These are phyloP conservation scores for Coemansia sp. DNA, from an alignment of 192 early-diverging fungal genomes.

Conservation along the genomic window DNA sequence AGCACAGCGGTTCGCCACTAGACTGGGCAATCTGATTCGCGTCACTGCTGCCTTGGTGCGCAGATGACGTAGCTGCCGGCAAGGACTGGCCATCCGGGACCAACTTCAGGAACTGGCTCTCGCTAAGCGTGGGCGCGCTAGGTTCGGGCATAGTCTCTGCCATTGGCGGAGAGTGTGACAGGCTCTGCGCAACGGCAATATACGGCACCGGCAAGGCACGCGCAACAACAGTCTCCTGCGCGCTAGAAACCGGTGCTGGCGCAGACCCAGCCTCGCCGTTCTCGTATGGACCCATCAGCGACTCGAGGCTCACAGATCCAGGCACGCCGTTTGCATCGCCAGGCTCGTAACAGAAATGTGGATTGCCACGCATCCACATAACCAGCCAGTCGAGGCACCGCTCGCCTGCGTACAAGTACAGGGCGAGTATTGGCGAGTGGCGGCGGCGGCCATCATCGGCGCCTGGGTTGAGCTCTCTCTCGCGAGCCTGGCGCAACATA, in stretches of 20 bases:
- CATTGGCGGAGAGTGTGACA: neutral
- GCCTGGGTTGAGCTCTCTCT: neutral
- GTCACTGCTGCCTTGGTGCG: neutral
- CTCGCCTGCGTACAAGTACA: slow-evolving; percentile 25
- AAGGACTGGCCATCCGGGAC: neutral
- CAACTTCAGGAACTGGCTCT: slow-evolving; percentile 18
- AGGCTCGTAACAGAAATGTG: slow-evolving; percentile 24
- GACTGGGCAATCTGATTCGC: neutral
- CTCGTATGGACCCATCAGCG: slow-evolving; percentile 3
- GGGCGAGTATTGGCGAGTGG: slow-evolving; percentile 15
- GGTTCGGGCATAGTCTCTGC: slow-evolving; percentile 12
- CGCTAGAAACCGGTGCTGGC: too few relatives aligned
- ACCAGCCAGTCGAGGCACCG: slow-evolving; percentile 16
- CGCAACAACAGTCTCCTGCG: neutral
- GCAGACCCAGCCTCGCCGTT: neutral
- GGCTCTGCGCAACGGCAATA: slow-evolving; percentile 12
- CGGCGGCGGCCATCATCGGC: neutral
- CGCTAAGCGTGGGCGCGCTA: slow-evolving; percentile 14
- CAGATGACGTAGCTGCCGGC: neutral
- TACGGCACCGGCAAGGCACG: slow-evolving; percentile 4
- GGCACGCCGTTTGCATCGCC: neutral
- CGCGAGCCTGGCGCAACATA: neutral
- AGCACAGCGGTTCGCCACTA: neutral
- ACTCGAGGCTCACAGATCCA: slow-evolving; percentile 8
- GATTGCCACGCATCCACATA: slow-evolving; percentile 17